phyloP scores from a whole-genome alignment of 768 basidiomycete species.

The Rhizopogon vesiculosus region DNA sequence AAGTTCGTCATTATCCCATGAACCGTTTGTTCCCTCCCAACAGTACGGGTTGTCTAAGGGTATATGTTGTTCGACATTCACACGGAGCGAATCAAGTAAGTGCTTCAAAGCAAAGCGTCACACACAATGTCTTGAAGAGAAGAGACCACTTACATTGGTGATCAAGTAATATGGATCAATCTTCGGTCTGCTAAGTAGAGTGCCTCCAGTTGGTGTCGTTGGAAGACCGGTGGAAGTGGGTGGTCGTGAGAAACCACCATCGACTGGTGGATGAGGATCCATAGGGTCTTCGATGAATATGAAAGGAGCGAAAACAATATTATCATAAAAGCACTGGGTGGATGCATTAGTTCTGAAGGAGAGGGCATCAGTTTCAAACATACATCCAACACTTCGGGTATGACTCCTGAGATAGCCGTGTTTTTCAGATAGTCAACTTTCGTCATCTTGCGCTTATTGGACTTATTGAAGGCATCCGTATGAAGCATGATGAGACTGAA shows the following conservation, averaged over 20 bases:
- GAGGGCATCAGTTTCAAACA: constrained; percentile 18
- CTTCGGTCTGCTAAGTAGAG: constrained; percentile 55
- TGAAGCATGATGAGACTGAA: constrained; percentile 99
- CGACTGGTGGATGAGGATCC: constrained; percentile 52
- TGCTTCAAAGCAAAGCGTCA: constrained; percentile 36
- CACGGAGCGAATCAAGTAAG: constrained; percentile 62
- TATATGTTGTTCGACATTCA: constrained; percentile 56
- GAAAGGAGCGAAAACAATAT: constrained; percentile 93
- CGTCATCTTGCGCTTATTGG: constrained; percentile 96
- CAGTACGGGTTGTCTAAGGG: constrained; percentile 61
- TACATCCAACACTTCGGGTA: constrained; percentile 83
- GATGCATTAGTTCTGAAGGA: background rate
- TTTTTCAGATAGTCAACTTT: constrained; percentile 94
- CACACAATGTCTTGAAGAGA: background rate
- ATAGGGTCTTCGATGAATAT: constrained; percentile 92
- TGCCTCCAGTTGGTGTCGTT: constrained; percentile 27
- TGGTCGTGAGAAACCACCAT: constrained; percentile 35
- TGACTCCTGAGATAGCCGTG: constrained; percentile 80
- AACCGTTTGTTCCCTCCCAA: constrained; percentile 59
- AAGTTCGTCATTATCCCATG: constrained; percentile 65
- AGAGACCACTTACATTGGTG: constrained; percentile 50
- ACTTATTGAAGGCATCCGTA: constrained; percentile 97
- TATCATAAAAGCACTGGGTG: constrained; percentile 88
- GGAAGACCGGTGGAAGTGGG: constrained; percentile 30
- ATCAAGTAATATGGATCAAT: constrained; percentile 94